These are phyloP conservation scores for Penicillium canescens DNA, from an alignment of 495 filamentous ascomycete species.

Conservation along the genomic window DNA sequence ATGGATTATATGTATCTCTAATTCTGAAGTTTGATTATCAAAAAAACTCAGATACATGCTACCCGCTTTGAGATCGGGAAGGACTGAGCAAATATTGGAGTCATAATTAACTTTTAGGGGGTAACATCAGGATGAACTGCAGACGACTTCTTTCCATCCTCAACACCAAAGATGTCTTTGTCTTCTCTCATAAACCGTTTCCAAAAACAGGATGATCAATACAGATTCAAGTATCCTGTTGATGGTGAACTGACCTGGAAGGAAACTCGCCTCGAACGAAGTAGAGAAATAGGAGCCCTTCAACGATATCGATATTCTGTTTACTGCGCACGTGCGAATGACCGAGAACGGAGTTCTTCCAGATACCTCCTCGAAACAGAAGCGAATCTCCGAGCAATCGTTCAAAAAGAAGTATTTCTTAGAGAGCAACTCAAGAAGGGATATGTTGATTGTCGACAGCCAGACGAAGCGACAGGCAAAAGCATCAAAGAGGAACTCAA, in stretches of 20 bases:
- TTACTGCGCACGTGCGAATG: no score
- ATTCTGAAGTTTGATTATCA: no score
- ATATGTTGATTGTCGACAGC: no score
- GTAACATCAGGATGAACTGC: conserved; percentile 3
- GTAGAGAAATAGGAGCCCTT: neutral
- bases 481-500: neutral
- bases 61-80: no score
- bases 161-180: neutral
- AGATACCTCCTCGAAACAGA: neutral
- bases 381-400: neutral
- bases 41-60: no score
- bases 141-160: neutral
- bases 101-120: neutral
- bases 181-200: neutral
- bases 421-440: no score
- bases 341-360: neutral
- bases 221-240: no score
- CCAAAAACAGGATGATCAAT: neutral
- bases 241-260: neutral
- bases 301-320: neutral
- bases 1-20: no score
- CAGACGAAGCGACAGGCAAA: no score
- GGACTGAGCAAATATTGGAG: neutral
- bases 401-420: neutral
- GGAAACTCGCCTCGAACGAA: neutral